phyloP scores from a whole-genome alignment of 2,329 filamentous ascomycete species.

The Exutisphaerella laricina region DNA sequence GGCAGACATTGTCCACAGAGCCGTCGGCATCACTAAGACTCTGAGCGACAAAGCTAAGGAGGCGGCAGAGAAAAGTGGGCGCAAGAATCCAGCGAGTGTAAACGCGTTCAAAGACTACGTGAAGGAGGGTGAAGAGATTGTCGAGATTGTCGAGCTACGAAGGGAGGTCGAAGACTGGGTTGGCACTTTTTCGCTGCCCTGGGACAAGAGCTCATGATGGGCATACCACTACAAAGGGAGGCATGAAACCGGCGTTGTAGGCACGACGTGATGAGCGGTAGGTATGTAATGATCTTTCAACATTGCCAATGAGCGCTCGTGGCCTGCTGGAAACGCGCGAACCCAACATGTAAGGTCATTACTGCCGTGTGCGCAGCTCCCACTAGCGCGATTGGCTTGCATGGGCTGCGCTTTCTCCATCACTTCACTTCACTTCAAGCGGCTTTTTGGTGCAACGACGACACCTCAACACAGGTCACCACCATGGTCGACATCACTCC shows the following conservation, averaged over 20 bases:
- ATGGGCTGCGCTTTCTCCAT: too few relatives aligned
- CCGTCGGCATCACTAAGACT: constrained; percentile 70
- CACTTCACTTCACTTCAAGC: too few relatives aligned
- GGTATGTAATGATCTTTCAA: constrained; percentile 3
- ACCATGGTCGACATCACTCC: too few relatives aligned
- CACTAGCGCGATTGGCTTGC: too few relatives aligned
- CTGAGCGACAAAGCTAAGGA: constrained; percentile 68
- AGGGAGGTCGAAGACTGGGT: constrained; percentile 76
- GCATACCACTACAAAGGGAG: neutral
- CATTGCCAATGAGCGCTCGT: neutral
- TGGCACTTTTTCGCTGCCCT: constrained; percentile 66
- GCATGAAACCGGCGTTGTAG: constrained; percentile 6
- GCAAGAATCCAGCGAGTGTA: constrained; percentile 60
- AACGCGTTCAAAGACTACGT: constrained; percentile 64
- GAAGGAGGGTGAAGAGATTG: constrained; percentile 60
- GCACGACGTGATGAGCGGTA: neutral
- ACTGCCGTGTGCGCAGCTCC: too few relatives aligned
- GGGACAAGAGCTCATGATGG: constrained; percentile 41
- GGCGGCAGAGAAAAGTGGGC: constrained; percentile 60
- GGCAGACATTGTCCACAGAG: constrained; percentile 77
- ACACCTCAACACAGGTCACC: too few relatives aligned
- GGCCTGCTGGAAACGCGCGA: too few relatives aligned
- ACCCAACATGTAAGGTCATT: too few relatives aligned
- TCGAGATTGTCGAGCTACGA: constrained; percentile 66
- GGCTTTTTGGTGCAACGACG: too few relatives aligned